These are phyloP conservation scores for Xylaria grammica DNA, from an alignment of 495 filamentous ascomycete species.

Conservation along the genomic window DNA sequence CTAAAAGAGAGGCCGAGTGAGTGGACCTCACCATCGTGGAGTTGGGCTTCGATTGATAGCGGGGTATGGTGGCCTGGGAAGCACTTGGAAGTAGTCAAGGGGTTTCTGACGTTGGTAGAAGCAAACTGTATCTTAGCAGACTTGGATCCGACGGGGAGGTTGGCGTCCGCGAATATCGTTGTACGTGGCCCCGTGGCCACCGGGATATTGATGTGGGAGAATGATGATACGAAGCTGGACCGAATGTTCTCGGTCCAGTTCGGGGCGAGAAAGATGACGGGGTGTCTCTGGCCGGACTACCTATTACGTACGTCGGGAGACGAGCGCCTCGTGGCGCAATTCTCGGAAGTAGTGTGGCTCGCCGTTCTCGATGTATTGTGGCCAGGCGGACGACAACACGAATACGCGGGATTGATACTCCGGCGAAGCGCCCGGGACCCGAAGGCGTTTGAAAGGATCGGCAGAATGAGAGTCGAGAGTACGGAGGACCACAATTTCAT, in stretches of 20 bases:
- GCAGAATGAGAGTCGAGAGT: not conserved
- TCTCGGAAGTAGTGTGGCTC: conserved; percentile 2
- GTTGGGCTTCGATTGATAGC: conserved; percentile 14
- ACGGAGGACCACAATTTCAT: not conserved
- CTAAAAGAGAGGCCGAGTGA: not conserved
- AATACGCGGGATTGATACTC: not conserved
- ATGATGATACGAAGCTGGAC: not conserved
- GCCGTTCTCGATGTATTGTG: not conserved
- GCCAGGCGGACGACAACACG: not conserved
- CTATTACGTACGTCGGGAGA: not conserved
- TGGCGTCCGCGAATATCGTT: not conserved
- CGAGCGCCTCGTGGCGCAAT: not conserved
- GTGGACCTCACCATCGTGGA: conserved; percentile 6
- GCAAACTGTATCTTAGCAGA: not conserved
- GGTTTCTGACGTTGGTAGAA: not conserved
- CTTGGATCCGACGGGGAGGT: not conserved
- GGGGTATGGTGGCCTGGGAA: not conserved
- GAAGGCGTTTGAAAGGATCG: not conserved
- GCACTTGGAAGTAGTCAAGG: not conserved
- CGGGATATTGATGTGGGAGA: not conserved
- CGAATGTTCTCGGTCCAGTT: conserved; percentile 8
- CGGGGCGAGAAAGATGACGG: not conserved
- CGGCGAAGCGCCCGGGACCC: not conserved
- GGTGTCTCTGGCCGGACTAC: conserved; percentile 11
- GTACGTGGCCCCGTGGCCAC: not conserved